phyloP scores from a whole-genome alignment of 352 stramenopile species.

The Thraustochytrium sp. region DNA sequence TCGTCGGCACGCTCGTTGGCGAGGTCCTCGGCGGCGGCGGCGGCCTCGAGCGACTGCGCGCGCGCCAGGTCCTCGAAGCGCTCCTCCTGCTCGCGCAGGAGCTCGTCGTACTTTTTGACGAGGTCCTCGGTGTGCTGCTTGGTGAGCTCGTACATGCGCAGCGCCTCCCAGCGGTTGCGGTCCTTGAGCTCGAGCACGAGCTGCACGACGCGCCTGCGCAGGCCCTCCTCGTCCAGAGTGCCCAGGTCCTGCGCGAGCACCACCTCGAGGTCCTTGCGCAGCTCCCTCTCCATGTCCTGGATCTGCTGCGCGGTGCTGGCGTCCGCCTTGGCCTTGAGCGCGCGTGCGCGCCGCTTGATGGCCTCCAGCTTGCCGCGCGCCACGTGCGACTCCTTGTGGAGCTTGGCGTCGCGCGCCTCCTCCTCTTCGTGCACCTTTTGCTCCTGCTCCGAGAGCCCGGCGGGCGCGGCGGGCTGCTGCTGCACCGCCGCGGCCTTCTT shows the following conservation, averaged over 20 bases:
- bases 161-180: constrained; percentile 62
- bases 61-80: constrained; percentile 35
- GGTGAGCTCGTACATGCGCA: constrained; percentile 60
- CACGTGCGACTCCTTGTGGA: not conserved
- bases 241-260: constrained; percentile 56
- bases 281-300: constrained; percentile 30
- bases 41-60: not conserved
- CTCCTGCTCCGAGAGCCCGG: not conserved
- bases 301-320: not conserved
- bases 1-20: not conserved
- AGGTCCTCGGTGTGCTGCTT: constrained; percentile 40
- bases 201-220: constrained; percentile 59
- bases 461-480: not conserved
- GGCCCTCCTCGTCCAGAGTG: constrained; percentile 48
- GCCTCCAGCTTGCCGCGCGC: constrained; percentile 15
- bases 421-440: not conserved
- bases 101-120: constrained; percentile 36
- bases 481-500: not conserved
- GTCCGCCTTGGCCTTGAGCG: not conserved
- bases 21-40: not conserved
- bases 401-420: not conserved
- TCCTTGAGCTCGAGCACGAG: constrained; percentile 60
- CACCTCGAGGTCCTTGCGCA: constrained; percentile 51
- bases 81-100: constrained; percentile 16
- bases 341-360: not conserved